Conservation (phyloP, 2,329 filamentous ascomycete species). For the Epichloe uncinata region DNA sequence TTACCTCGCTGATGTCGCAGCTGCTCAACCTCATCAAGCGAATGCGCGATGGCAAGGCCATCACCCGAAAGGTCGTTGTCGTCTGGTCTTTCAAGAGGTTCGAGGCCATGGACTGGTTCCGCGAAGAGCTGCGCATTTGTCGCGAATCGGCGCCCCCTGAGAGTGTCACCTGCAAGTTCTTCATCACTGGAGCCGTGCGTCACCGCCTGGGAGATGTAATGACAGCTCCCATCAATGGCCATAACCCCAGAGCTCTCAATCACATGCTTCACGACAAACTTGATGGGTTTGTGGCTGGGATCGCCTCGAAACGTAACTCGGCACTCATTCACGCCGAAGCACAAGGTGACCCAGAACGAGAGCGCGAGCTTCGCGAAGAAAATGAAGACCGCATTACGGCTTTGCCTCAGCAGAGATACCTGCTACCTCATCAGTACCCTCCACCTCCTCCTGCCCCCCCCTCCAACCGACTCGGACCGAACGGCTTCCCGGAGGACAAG, state of each 20-base stretch:
- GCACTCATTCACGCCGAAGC: conserved; percentile 72
- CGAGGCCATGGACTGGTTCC: conserved; percentile 96
- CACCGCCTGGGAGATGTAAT: conserved; percentile 22
- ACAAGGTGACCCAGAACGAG: conserved; percentile 62
- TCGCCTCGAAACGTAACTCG: conserved; percentile 77
- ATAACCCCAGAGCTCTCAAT: conserved; percentile 45
- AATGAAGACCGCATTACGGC: conserved; percentile 77
- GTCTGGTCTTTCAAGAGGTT: conserved; percentile 89
- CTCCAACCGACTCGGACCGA: conserved; percentile 4
- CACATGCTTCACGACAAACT: conserved; percentile 73
- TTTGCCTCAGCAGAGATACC: conserved; percentile 55
- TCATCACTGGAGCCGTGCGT: conserved; percentile 59
- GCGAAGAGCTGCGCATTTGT: conserved; percentile 85
- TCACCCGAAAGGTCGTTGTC: conserved; percentile 79
- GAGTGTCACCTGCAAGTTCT: conserved; percentile 87
- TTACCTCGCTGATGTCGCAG: conserved; percentile 86
- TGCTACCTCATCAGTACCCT: conserved; percentile 36
- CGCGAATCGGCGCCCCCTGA: conserved; percentile 79
- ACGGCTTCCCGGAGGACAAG: conserved; percentile 29
- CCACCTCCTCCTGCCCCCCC: conserved; percentile 13
- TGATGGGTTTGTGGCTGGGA: conserved; percentile 75
- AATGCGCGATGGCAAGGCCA: conserved; percentile 87
- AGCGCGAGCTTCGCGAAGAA: conserved; percentile 66
- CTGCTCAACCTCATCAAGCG: conserved; percentile 88
- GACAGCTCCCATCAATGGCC: conserved; percentile 29